Conservation (phyloP, 306 rosid species). For the Cucurbita maxima region DNA sequence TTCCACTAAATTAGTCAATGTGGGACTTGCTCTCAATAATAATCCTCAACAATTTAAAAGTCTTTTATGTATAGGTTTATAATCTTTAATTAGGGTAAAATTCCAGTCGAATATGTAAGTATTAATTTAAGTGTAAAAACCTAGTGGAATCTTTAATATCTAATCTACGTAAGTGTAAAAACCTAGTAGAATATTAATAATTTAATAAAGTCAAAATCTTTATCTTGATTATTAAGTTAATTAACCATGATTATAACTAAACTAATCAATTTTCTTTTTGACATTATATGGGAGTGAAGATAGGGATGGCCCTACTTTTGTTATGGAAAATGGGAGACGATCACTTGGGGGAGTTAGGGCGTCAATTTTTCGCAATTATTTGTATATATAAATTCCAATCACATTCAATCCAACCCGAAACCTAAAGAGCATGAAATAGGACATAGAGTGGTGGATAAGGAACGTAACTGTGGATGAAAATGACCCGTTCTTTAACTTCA, state of each 20-base stretch:
- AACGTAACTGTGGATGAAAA: conserved; percentile 34
- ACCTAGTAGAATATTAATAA: background rate
- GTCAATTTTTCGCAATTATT: background rate
- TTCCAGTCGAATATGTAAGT: background rate
- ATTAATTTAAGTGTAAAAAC: background rate
- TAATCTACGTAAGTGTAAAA: background rate
- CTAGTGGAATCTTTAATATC: background rate
- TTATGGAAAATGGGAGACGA: background rate
- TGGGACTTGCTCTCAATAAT: no score
- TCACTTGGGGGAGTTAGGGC: background rate
- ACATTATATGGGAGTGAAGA: background rate
- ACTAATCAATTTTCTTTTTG: background rate
- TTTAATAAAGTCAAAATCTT: background rate
- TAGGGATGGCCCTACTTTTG: background rate
- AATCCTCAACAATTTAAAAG: background rate
- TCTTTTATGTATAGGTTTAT: background rate
- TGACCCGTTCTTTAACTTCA: conserved; percentile 35
- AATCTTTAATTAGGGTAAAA: background rate
- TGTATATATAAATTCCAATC: background rate
- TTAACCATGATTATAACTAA: background rate
- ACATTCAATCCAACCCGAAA: background rate
- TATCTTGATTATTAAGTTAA: background rate
- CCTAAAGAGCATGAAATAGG: conserved; percentile 7
- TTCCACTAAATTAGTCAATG: no score
- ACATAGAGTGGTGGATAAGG: conserved; percentile 27